Evolutionary conservation across 352 stramenopile species (phyloP), one percentile per base, ranked within the genome.

Genomic region (Phytophthora sansomeana): DNA sequence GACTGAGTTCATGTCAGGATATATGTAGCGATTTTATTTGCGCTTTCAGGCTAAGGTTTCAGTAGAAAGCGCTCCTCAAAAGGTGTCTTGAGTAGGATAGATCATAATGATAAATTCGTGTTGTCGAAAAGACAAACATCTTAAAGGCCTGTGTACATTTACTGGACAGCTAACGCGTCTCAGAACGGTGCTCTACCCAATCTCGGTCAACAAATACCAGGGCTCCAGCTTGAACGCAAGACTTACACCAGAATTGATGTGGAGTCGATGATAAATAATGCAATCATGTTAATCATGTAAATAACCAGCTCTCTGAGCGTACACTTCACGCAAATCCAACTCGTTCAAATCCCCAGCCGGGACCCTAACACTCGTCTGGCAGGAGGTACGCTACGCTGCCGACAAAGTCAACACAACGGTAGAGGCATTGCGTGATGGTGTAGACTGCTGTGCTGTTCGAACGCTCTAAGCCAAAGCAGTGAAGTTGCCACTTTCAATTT

Each of bases 401-500:
- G n/a, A 11, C 32, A 29, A 33, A 16, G 43, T 30, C 19, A 17
- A 33, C 24, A 10, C n/a, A n/a, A n/a, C n/a, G 43, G 43, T 32
- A 50, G 21, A 50, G 19, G 43, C 21, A 17, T 10, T 14, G 4
- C 17, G 21, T 50, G 11, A 33, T 30, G 43, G 10, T 17, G 8
- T 16, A 41, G n/a, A n/a, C n/a, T n/a, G n/a, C 17, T 38, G 33
- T 38, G 5, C 33, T 38, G 33, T 38, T 38, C 33, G 33, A 38
- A 38, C 11, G 9, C 10, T 38, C 1, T 38, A 13, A 10, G 10
- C 5, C 33, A 38, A n/a, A 2, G 10, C 13, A 13, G 5, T n/a
- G 33, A 6, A 2, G 5, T 33, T 17, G 3, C 9, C 36, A 59
- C 36, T 59, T 49, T 59, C 26, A 39, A 41, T 21, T 59, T 57